Evolutionary conservation across 1,139 yeast species (phyloP).

Genomic region (Hyphopichia khmerensis): DNA sequence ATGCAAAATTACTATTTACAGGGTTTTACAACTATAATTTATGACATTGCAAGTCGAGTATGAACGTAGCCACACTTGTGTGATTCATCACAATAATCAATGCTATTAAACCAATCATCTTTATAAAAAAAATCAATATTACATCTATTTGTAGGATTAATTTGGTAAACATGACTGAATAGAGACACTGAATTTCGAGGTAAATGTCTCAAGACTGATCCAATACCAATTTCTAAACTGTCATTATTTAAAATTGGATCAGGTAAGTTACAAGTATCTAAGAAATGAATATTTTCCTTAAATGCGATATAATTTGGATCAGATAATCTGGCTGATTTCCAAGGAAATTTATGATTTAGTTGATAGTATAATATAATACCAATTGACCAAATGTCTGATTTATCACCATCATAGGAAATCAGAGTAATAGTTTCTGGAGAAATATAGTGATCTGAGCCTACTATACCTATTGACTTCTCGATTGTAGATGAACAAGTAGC

Average conservation of each 20-base stretch:
- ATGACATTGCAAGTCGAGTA: not conserved
- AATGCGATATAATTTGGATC: constrained; percentile 15
- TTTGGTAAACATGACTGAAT: constrained; percentile 14
- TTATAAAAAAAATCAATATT: constrained; percentile 11
- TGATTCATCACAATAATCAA: constrained; percentile 10
- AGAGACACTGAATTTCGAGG: constrained; percentile 9
- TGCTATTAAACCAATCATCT: constrained; percentile 15
- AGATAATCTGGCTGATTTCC: constrained; percentile 32
- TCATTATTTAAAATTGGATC: constrained; percentile 4
- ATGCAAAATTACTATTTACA: no score
- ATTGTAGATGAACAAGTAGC: constrained; percentile 21
- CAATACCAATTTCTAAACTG: constrained; percentile 6
- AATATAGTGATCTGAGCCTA: constrained; percentile 45
- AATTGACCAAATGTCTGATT: constrained; percentile 51
- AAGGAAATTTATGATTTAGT: constrained; percentile 26
- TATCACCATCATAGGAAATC: constrained; percentile 39
- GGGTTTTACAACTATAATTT: no score
- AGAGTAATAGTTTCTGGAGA: constrained; percentile 48
- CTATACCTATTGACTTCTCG: constrained; percentile 40
- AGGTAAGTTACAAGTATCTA: not conserved
- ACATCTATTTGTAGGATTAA: constrained; percentile 15
- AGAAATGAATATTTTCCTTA: not conserved
- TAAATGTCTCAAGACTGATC: constrained; percentile 7
- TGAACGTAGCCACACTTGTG: constrained; percentile 15
- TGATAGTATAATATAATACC: constrained; percentile 43